Evolutionary conservation across 2,329 filamentous ascomycete genomes (phyloP), one percentile per base, ranked within the genome.

Genomic region (Ascochyta koolunga): DNA sequence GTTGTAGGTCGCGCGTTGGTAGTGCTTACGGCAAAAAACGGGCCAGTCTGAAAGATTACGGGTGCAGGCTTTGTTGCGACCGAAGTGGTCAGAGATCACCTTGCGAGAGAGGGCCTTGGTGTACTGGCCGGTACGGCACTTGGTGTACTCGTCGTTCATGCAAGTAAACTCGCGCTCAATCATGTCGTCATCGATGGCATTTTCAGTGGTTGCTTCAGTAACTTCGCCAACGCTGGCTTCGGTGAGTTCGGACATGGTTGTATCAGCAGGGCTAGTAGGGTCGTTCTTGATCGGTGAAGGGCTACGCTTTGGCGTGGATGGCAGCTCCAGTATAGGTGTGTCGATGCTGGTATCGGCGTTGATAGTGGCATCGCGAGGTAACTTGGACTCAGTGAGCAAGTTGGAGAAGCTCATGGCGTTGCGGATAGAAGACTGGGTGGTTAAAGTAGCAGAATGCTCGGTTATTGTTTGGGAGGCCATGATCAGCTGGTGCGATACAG

Each of bases 1-100:
- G 49, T 70, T 69, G 63, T 76, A 76, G 2, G 71, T 73, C 1
- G 69, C 68, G n/a, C 73, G 72, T 65, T 76, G 73, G 49, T 76
- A 76, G 53, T 76, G 73, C 58, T 75, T 76, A 44, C 73, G 70
- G 49, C 73, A 76, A 49, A 72, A 70, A 1, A 74, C 56, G 1
- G 73, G 70, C 72, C 73, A 76, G 18, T 62, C 48, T 0, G 48
- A 59, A 31, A 75, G 66, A 27, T 62, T 41, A 21, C 69, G 65
- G 0, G 68, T 72, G 50, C 71, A 74, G 9, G 67, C 64, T 41
- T 76, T 76, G 69, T 76, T 76, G 49, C 73, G 66, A 37, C 73
- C 73, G 42, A 76, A 76, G 54, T 75, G 71, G 44, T 76, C 67
- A 3, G 72, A 75, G 38, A 76, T 75, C 27, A 73, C 70, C 50